Evolutionary conservation across 352 stramenopile species (phyloP), one percentile per base, ranked within the genome.

Genomic region (Globisporangium recalcitrans): DNA sequence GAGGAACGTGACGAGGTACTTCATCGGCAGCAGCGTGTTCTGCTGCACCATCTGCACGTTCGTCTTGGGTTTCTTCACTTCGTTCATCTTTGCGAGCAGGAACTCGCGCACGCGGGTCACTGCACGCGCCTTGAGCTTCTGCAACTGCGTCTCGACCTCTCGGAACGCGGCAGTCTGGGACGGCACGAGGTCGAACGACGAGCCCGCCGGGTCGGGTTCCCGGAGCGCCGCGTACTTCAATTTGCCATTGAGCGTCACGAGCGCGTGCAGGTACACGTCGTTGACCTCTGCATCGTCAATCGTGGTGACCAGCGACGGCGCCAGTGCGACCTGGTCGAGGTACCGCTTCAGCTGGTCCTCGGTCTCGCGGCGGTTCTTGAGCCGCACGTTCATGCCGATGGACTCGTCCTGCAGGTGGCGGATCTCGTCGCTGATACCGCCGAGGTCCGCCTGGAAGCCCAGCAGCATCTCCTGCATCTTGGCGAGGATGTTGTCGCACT

Each of bases 41-140:
- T 98, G 93, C 79, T 99, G 97, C 60, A 99, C 86, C 80, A 99
- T 99, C 64, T 98, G 93, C 57, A 99, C 90, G 77, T 99, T 99
- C 1, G 96, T 99, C 77, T 99, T 98, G 36, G 95, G 91, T 62
- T 95, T 96, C 70, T 96, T 91, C n/a, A 99, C 78, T 58, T 96
- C 87, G 57, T 87, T 87, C 70, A 98, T 96, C 65, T 95, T 86
- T 60, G 87, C 73, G 57, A 98, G 77, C 51, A 99, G 94, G 63
- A 98, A 99, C 57, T 98, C 91, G 31, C 95, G 80, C 32, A 94
- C 90, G 16, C 79, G 79, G 8, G 73, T 70, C 58, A 89, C 73
- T 2, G 91, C 86, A 49, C 90, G 85, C 16, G 70, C 68, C 65
- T 87, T 88, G 46, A 97, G 74, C 62, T 97, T 97, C 66, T 95